Base-by-base conservation (phyloP, 2,329 filamentous ascomycete species). In the Aaosphaeria pasadenensis region DNA sequence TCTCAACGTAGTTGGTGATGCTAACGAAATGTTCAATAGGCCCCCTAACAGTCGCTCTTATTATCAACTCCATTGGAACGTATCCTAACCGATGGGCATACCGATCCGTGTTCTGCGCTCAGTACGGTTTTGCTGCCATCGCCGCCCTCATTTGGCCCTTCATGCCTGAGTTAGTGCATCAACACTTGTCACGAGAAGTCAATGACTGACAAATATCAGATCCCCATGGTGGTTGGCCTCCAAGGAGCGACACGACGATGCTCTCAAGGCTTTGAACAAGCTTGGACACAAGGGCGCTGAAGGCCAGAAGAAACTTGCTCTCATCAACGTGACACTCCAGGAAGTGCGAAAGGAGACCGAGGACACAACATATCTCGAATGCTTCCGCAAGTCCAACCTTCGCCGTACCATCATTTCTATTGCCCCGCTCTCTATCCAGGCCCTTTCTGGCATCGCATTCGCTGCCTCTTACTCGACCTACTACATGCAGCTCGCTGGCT, bases 291-390 rank as follows among this genome's bases (percentile, higher is more conserved):
- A 44, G 7, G 53, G 48, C 5, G 24, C 44, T 1, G 51, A 56
- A 30, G 59, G 47, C 36, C 48, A 52, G 11, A 53, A 55, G 41
- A 56, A 57, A 32, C 49, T 62, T 29, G 57, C 55, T 3, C 50
- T 50, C 38, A 63, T 63, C 30, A 55, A 61, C 36, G 53, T 54
- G 32, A 73, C 69, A 0, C 58, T 73, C 5, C 61, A 71, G 28
- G 54, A 71, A 46, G 53, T 70, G 9, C 58, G 57, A 38, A 43
- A 47, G 35, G 70, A 75, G 50, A 61, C 55, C 40, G 74, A 75
- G 9, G 88, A 88, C 38, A 81, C 86, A 6, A 84, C 80, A 39
- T 95, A 92, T 67, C 71, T 80, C 57, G 89, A 94, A 66, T 95
- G 89, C 72, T 94, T 95, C 79, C 85, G 79, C 66, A 87, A 88